phyloP scores from a whole-genome alignment of 805 yeast genomes.

The Candida argentea region DNA sequence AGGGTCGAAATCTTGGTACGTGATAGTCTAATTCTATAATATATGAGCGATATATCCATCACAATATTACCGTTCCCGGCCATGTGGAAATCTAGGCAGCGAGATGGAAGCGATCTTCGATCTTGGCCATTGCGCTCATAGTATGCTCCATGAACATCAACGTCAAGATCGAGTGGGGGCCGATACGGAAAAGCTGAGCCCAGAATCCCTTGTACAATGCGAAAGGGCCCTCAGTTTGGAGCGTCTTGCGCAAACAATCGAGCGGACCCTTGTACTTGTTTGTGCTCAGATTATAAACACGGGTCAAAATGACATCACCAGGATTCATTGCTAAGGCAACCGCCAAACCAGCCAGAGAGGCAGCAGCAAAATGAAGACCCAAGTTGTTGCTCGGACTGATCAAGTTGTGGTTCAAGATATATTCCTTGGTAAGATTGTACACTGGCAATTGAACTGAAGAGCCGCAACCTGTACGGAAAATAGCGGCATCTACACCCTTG shows the following conservation, averaged over 20 bases:
- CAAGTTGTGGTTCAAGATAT: conserved; percentile 39
- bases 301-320: conserved; percentile 89
- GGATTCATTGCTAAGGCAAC: conserved; percentile 96
- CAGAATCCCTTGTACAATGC: conserved; percentile 93
- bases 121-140: conserved; percentile 41
- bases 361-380: conserved; percentile 59
- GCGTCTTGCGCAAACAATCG: conserved; percentile 82
- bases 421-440: conserved; percentile 66
- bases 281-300: conserved; percentile 93
- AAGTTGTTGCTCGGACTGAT: conserved; percentile 51
- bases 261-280: conserved; percentile 75
- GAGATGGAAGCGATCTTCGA: not conserved
- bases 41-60: too few species aligned
- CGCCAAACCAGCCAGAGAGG: conserved; percentile 78
- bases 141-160: conserved; percentile 95
- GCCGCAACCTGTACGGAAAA: conserved; percentile 89
- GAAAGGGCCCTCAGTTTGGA: conserved; percentile 67
- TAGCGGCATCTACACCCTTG: conserved; percentile 92
- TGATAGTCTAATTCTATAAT: too few species aligned
- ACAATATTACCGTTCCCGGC: too few species aligned
- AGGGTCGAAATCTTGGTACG: too few species aligned
- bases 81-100: too few species aligned
- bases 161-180: conserved; percentile 88
- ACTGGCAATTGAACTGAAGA: conserved; percentile 92
- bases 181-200: conserved; percentile 86